Base-by-base conservation (phyloP, 768 basidiomycete species). In the Agrocybe pediades region DNA sequence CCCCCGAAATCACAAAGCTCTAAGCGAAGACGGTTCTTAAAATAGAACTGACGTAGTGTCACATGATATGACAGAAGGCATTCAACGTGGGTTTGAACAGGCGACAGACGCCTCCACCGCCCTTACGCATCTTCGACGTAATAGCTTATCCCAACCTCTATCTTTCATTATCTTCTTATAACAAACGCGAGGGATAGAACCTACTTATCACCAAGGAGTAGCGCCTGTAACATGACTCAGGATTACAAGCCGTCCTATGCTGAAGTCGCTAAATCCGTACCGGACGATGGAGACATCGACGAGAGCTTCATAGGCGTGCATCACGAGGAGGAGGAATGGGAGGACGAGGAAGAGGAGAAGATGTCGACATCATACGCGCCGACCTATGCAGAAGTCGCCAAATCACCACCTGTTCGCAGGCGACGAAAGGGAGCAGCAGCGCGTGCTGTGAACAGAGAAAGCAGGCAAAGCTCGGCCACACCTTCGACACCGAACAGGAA, bases 401-500 rank as follows among this genome's bases (percentile, higher is more conserved):
- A 36, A n/a, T n/a, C 33, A 13, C 33, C 33, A 36, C n/a, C 33
- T 13, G 13, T 36, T 11, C 33, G 33, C 11, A 36, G n/a, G 33
- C 33, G 33, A 11, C 33, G 69, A 51, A 72, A 59, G 59, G 71
- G 75, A 53, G 66, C 65, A 53, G 66, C 65, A 7, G 27, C 41
- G 6, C 36, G 47, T 21, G 21, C 13, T 16, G 36, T 46, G 33
- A 55, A 44, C 21, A 16, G 24, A 49, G 27, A 48, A 20, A 54
- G 46, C 20, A 60, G 41, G 36, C 53, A 44, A 11, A 46, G 46
- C 6, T 26, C 51, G 6, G 36, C 42, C 27, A 49, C 51, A n/a
- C 23, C 51, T 11, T 42, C 58, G 30, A 25, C 58, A 30, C 29
- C 29, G 8, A 30, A 30, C 17, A 53, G 39, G 47, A 30, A 42